A percentile compares a stretch with the other conserved stretches of the same genome.
Evolutionary conservation across 2,329 filamentous ascomycete species (phyloP).

Genomic region (Talaromyces sp.): DNA sequence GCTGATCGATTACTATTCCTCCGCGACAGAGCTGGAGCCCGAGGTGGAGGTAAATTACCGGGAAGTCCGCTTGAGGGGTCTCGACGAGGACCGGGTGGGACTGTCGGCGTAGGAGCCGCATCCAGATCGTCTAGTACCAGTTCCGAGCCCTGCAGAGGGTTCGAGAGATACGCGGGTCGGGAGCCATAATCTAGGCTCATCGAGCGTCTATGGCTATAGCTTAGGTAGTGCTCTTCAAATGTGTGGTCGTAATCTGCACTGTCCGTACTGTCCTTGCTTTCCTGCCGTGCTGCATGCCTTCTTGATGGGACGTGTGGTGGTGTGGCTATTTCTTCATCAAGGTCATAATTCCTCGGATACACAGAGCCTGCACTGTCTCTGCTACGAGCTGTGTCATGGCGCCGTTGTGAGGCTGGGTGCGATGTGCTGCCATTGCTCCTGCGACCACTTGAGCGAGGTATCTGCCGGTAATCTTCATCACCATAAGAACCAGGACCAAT

Average conservation of each 20-base stretch:
- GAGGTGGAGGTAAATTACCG: slow-evolving; percentile 26
- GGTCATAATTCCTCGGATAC: slow-evolving; percentile 27
- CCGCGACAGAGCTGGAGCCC: slow-evolving; percentile 35
- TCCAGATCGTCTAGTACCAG: slow-evolving; percentile 58
- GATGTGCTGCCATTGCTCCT: slow-evolving; percentile 80
- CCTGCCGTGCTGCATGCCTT: slow-evolving; percentile 54
- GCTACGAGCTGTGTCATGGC: slow-evolving; percentile 61
- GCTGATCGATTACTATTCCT: slow-evolving; percentile 45
- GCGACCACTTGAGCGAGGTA: slow-evolving; percentile 50
- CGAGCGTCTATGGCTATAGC: slow-evolving; percentile 36
- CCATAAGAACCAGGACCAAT: slow-evolving; percentile 41
- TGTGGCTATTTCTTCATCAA: slow-evolving; percentile 23
- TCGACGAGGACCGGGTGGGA: slow-evolving; percentile 74
- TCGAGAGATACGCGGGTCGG: slow-evolving; percentile 31
- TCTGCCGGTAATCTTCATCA: slow-evolving; percentile 43
- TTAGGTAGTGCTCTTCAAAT: slow-evolving; percentile 13
- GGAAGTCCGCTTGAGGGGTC: slow-evolving; percentile 38
- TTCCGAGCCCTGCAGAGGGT: slow-evolving; percentile 25
- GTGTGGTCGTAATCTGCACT: slow-evolving; percentile 60
- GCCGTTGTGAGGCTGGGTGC: slow-evolving; percentile 58
- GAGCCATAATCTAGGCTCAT: slow-evolving; percentile 46
- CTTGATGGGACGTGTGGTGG: slow-evolving; percentile 3
- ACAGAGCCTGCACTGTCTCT: slow-evolving; percentile 29
- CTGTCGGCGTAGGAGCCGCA: slow-evolving; percentile 79
- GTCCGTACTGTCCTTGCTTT: slow-evolving; percentile 71